Conservation (phyloP, 2,329 filamentous ascomycete species). For the Pseudogymnoascus sp. region DNA sequence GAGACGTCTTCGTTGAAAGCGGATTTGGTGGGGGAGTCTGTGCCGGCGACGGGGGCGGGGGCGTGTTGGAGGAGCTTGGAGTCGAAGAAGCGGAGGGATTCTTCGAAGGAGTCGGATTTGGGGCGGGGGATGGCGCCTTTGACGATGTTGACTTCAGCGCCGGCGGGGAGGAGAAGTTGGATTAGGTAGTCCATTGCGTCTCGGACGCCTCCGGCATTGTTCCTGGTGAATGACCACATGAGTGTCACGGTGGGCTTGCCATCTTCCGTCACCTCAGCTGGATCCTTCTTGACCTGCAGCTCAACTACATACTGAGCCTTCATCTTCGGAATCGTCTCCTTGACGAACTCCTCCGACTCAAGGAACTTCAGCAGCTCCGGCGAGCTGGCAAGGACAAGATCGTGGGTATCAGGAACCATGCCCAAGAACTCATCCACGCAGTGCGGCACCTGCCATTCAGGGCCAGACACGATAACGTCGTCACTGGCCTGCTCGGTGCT, state of each 20-base stretch:
- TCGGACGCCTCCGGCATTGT: conserved; percentile 90
- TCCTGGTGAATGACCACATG: conserved; percentile 80
- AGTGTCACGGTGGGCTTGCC: conserved; percentile 52
- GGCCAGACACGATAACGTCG: conserved; percentile 88
- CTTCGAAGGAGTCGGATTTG: conserved; percentile 97
- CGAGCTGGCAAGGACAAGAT: conserved; percentile 73
- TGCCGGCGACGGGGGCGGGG: conserved; percentile 60
- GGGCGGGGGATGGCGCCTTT: conserved; percentile 96
- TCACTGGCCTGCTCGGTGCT: conserved; percentile 97
- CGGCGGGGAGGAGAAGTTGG: conserved; percentile 73
- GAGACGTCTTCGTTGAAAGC: conserved; percentile 74
- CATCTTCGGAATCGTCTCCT: conserved; percentile 73
- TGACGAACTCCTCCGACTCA: conserved; percentile 69
- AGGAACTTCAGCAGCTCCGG: conserved; percentile 72
- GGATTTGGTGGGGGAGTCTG: conserved; percentile 81
- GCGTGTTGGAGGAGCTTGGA: conserved; percentile 94
- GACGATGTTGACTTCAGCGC: conserved; percentile 79
- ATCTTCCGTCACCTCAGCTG: conserved; percentile 49
- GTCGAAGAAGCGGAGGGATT: conserved; percentile 92
- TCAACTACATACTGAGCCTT: conserved; percentile 90
- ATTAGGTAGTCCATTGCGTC: conserved; percentile 95
- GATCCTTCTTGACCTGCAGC: conserved; percentile 61
- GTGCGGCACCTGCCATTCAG: conserved; percentile 95
- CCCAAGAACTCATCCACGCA: conserved; percentile 94
- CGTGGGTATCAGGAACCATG: conserved; percentile 95